Evolutionary conservation across 2,329 filamentous ascomycete genomes (phyloP), one percentile per base, ranked within the genome.

Genomic region (Epichloe amarillans): DNA sequence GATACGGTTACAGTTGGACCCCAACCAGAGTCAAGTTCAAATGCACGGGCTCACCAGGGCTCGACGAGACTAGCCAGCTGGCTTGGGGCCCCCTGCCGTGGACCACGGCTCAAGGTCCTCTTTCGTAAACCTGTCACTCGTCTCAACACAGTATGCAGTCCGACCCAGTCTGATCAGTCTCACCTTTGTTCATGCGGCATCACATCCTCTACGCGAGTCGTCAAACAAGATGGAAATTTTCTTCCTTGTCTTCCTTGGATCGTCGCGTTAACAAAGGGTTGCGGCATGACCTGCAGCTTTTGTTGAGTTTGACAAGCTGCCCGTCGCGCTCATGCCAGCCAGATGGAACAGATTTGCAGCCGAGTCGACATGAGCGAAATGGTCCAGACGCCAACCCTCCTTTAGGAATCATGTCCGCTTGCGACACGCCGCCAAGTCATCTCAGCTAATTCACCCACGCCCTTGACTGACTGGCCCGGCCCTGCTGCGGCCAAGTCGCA

Each of bases 401-500:
- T 55, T 53, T n/a, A 53, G 57, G 57, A 52, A 59, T 51, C 54
- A 55, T 46, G 54, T 54, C 57, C 56, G 56, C 47, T 53, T 49
- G 50, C 52, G 44, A 55, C 44, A 50, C 42, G 38, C 42, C 49
- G 35, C 42, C 46, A 10, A 10, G 46, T 30, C 51, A 36, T 49
- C 26, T 17, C 39, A 30, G 47, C 35, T 12, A 26, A 30, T 30
- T 17, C 6, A 26, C 35, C n/a, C 40, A 30, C 19, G 11, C n/a
- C 8, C 37, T 33, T 39, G 8, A 14, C 37, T 17, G 45, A 35
- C 17, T 33, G 39, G 46, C 33, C 46, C 40, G 38, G 15, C 15
- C 40, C 14, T 23, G 40, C 17, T 37, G 48, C 23, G 26, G 5
- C 14, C 38, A 49, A 42, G 47, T 44, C 30, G 48, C 41, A 45